Base-by-base conservation (phyloP, 768 basidiomycete genomes). In the Boletales sp. region DNA sequence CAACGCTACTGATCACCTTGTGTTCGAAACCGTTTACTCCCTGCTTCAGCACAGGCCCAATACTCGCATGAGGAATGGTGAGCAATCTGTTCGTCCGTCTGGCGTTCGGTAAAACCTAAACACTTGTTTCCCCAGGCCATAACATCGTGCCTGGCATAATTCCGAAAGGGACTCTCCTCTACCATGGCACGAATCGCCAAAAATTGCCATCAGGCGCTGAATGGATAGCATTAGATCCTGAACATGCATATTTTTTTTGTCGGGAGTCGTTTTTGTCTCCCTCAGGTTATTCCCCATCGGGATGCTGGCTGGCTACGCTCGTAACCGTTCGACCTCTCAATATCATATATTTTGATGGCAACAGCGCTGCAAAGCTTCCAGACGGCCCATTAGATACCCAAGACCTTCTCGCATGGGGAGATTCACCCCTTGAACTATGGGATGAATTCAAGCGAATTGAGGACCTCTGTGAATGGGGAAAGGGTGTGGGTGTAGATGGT, bases 311-410 rank as follows among this genome's bases (percentile, higher is more conserved):
- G 12, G 27, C 55, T 18, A 59, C 56, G 2, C 34, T 60, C 3
- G 54, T 43, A 10, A 37, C 60, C n/a, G 61, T 51, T 32, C 57
- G 62, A 21, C 59, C 75, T 1, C 57, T 81, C 30, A 74, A 72
- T 32, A 59, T 80, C 5, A 46, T 80, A 10, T 79, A 80, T 51
- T 80, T 81, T 38, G 79, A 81, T 43, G 79, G 79, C 0, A 76
- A 64, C 39, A 76, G 77, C 46, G 78, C 74, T 37, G 36, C 36
- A 17, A 37, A 37, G 9, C 8, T 0, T 72, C 69, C 1, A 77
- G 76, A 48, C 62, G 77, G 77, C 0, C 45, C 73, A 7, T 52
- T 79, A 67, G 75, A 80, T 44, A 70, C 63, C 15, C 79, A 80
- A 48, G 79, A 80, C 47, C 59, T 79, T 15, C 14, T 79, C 7